Evolutionary conservation across 805 yeast species (phyloP), one percentile per base, ranked within the genome.

Genomic region (Kodamaea kaohsiungensis): DNA sequence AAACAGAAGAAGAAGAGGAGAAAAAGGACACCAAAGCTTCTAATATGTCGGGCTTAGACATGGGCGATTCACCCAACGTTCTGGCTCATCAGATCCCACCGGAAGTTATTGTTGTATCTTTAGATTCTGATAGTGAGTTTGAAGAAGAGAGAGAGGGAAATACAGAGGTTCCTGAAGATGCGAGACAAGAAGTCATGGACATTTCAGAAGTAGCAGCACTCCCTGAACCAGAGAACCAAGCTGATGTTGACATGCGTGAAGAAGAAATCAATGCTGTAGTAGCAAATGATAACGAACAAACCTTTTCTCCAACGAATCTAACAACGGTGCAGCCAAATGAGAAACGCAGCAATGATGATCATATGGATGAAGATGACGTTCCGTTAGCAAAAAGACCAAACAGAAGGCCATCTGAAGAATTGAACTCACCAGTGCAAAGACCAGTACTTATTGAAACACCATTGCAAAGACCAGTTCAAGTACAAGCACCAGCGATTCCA

Each of bases 101-200:
- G 1, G 52, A 50, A 35, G 19, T 50, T 9, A 75, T 80, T 2
- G 77, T 81, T 1, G 80, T 83, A 3, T 75, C 79, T 0, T 65
- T 83, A 35, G 85, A 81, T 56, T 80, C 84, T 55, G 84, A 78
- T 38, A 72, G 71, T 45, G 82, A 77, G 43, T 10, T 16, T 40
- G 80, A 73, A 9, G 79, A 72, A 4, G 68, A 49, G 42, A 16
- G 18, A 16, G 42, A 38, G 2, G 42, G 18, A 16, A 16, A 38
- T 15, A 13, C 35, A 10, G 35, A 8, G 13, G 35, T 30, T 3
- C 3, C 6, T 30, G 35, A 30, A 8, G 10, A 8, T 30, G 35
- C 13, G 13, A 30, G 35, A 30, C 35, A 5, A 10, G 35, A 30
- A 12, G 35, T 30, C 13, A 5, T 30, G 35, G 35, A 30, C 3